Evolutionary conservation across 2,329 filamentous ascomycete species (phyloP).

Genomic region (Paramyrothecium sp.): DNA sequence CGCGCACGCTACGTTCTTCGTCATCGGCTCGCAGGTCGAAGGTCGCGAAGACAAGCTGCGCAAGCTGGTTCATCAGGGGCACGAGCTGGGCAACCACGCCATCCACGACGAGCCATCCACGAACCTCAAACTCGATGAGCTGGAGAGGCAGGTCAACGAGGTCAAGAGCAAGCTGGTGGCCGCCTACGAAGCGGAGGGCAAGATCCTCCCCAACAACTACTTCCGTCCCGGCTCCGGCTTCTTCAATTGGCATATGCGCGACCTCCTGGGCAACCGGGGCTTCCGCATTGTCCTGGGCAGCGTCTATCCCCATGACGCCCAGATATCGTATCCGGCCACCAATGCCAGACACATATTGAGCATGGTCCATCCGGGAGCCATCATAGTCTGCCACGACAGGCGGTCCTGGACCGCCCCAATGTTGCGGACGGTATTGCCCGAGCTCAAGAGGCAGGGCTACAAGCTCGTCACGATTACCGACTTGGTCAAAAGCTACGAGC

Average conservation of each 20-base stretch:
- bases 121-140: conserved; percentile 54
- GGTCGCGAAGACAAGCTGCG: conserved; percentile 54
- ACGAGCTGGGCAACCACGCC: conserved; percentile 83
- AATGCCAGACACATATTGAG: conserved; percentile 81
- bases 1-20: conserved; percentile 81
- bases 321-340: conserved; percentile 65
- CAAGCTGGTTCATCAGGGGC: conserved; percentile 57
- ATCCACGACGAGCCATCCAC: conserved; percentile 82
- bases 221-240: conserved; percentile 85
- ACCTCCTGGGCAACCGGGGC: conserved; percentile 56
- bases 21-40: conserved; percentile 76
- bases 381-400: conserved; percentile 85
- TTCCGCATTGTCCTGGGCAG: conserved; percentile 77
- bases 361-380: conserved; percentile 72
- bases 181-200: conserved; percentile 51
- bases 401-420: conserved; percentile 81
- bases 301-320: conserved; percentile 90
- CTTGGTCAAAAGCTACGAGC: conserved; percentile 47
- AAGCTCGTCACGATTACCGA: conserved; percentile 69
- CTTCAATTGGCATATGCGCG: conserved; percentile 71
- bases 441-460: conserved; percentile 69
- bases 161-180: conserved; percentile 61
- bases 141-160: conserved; percentile 60
- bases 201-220: conserved; percentile 55
- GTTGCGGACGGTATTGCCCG: conserved; percentile 69